Conservation (phyloP, 148 eudicot species). For the Dianthus caryophyllus region DNA sequence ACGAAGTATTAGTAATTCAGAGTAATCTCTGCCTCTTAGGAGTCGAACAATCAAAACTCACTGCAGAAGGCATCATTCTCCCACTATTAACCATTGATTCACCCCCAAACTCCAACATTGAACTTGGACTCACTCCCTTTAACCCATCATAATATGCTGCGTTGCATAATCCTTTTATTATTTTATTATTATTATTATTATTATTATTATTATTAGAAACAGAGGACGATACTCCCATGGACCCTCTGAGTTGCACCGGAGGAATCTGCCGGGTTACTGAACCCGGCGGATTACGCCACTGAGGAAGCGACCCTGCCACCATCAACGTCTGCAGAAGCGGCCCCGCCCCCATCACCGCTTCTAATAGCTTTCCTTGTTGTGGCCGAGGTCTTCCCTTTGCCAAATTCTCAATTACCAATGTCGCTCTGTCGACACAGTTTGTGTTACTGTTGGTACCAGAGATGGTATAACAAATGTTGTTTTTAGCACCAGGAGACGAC, state of each 20-base stretch:
- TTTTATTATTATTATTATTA: not conserved
- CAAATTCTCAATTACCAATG: conserved; percentile 29
- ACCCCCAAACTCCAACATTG: conserved; percentile 29
- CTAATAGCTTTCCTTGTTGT: conserved; percentile 36
- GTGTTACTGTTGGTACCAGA: not conserved
- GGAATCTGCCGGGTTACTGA: conserved; percentile 23
- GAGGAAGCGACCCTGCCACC: conserved; percentile 44
- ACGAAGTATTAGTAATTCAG: not conserved
- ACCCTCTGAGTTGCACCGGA: conserved; percentile 23
- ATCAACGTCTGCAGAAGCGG: conserved; percentile 47
- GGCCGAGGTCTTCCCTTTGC: conserved; percentile 36
- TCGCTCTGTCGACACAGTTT: conserved; percentile 20
- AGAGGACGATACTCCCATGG: not conserved
- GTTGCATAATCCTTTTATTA: conserved; percentile 1
- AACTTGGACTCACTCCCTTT: conserved; percentile 4
- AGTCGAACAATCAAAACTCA: conserved; percentile 21
- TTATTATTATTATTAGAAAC: not conserved
- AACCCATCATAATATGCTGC: conserved; percentile 15
- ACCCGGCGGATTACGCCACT: conserved; percentile 50
- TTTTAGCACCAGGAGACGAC: conserved; percentile 21
- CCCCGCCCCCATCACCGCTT: conserved; percentile 45
- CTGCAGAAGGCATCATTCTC: conserved; percentile 14
- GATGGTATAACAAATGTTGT: conserved; percentile 5
- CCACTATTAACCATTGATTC: conserved; percentile 21
- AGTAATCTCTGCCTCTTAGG: conserved; percentile 32